phyloP scores from a whole-genome alignment of 441 rosid genomes.

The Adansonia gregorii region DNA sequence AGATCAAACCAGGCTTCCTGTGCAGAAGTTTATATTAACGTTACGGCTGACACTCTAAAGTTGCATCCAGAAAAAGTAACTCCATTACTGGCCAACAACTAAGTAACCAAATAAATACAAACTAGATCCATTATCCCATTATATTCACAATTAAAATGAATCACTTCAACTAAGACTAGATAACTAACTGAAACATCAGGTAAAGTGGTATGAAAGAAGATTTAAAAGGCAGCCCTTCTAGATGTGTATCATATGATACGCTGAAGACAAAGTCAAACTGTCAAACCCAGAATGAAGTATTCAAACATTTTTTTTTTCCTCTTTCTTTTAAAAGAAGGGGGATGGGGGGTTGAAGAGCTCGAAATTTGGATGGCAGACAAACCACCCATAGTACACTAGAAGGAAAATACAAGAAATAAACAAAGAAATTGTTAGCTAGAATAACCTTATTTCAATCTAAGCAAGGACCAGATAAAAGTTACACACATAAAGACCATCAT shows the following conservation, averaged over 20 bases:
- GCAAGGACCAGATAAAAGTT: conserved; percentile 14
- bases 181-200: not conserved
- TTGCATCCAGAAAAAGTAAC: not conserved
- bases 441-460: not conserved
- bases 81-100: not conserved
- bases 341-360: not conserved
- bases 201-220: not conserved
- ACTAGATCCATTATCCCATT: not conserved
- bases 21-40: not conserved
- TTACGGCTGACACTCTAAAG: not conserved
- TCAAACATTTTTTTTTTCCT: not conserved
- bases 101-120: not conserved
- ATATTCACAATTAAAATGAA: not conserved
- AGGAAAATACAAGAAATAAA: not conserved
- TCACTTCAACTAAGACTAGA: not conserved
- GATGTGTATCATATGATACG: not conserved
- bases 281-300: not conserved
- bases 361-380: conserved; percentile 1
- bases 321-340: not conserved
- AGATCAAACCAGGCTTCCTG: not conserved
- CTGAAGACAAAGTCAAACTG: not conserved
- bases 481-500: conserved; percentile 7
- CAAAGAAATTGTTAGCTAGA: not conserved
- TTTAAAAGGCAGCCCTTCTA: conserved; percentile 9
- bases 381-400: not conserved